Evolutionary conservation across 768 basidiomycete genomes (phyloP).

Genomic region (Agaricus sinodeliciosus): DNA sequence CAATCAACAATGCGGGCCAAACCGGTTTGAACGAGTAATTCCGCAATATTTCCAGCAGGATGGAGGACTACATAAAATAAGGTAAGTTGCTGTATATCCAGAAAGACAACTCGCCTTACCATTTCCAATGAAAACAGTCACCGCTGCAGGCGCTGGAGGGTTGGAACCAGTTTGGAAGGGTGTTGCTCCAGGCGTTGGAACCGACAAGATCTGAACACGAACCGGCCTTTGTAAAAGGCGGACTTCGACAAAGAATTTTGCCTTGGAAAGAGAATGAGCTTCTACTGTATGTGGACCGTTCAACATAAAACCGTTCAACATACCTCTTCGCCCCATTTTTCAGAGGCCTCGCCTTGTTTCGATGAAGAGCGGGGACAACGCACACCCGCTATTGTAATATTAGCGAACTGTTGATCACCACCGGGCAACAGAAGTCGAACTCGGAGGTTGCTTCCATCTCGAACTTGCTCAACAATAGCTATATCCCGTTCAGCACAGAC

Average conservation of each 20-base stretch:
- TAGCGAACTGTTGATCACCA: slow-evolving; percentile 85
- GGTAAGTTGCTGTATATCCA: background rate
- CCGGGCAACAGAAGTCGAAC: slow-evolving; percentile 84
- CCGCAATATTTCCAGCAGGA: slow-evolving; percentile 92
- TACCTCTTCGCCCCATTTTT: slow-evolving; percentile 88
- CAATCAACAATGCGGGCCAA: slow-evolving; percentile 92
- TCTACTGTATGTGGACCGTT: slow-evolving; percentile 3
- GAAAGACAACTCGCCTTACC: slow-evolving; percentile 32
- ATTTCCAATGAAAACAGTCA: slow-evolving; percentile 86
- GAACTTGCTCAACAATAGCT: slow-evolving; percentile 93
- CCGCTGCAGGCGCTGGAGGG: slow-evolving; percentile 51
- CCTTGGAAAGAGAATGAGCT: slow-evolving; percentile 38
- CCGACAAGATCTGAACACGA: slow-evolving; percentile 69
- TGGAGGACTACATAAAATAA: slow-evolving; percentile 55
- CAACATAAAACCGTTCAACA: slow-evolving; percentile 14
- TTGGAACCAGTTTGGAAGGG: slow-evolving; percentile 66
- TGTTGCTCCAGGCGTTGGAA: slow-evolving; percentile 72
- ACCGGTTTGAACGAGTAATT: slow-evolving; percentile 77
- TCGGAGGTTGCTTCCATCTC: slow-evolving; percentile 88
- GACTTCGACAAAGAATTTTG: slow-evolving; percentile 90
- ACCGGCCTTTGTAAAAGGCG: slow-evolving; percentile 77
- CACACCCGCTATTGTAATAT: slow-evolving; percentile 79
- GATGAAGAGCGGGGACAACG: slow-evolving; percentile 65
- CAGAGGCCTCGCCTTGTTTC: slow-evolving; percentile 71
- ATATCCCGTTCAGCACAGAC: slow-evolving; percentile 3